Percentiles rank a stretch among this genome's conserved stretches.
Evolutionary conservation across 1,139 yeast genomes (phyloP).

Genomic region (Suhomyces choctaworum): DNA sequence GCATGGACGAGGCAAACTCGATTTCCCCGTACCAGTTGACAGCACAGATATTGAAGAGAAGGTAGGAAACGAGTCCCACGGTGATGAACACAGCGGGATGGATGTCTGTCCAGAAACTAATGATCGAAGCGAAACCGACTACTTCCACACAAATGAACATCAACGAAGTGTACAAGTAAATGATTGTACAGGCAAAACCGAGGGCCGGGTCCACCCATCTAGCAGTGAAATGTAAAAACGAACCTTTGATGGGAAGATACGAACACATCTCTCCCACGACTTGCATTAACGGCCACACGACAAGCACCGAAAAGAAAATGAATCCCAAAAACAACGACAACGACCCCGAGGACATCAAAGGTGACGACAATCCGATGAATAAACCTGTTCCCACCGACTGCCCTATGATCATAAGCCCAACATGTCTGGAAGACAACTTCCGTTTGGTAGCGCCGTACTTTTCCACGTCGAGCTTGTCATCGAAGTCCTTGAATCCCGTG

Average conservation of each 20-base stretch:
- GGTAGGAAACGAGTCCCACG: conserved; percentile 28
- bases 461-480: conserved; percentile 31
- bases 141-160: conserved; percentile 43
- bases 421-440: conserved; percentile 45
- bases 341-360: conserved; percentile 39
- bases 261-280: conserved; percentile 44
- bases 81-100: conserved; percentile 40
- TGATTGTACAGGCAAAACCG: conserved; percentile 40
- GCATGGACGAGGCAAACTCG: conserved; percentile 38
- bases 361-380: conserved; percentile 38
- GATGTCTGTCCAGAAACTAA: conserved; percentile 42
- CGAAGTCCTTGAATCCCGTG: conserved; percentile 32
- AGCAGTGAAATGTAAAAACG: conserved; percentile 39
- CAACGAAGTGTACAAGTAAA: conserved; percentile 37
- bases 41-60: conserved; percentile 35
- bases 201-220: conserved; percentile 44
- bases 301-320: conserved; percentile 33
- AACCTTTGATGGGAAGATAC: conserved; percentile 41
- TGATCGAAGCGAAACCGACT: conserved; percentile 36
- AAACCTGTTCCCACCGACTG: conserved; percentile 53
- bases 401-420: conserved; percentile 52
- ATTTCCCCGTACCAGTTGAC: conserved; percentile 44
- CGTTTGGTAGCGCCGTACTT: conserved; percentile 40
- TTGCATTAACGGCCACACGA: conserved; percentile 44
- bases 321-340: conserved; percentile 40